Percentiles rank a stretch among this genome's conserved stretches.
phyloP scores from a whole-genome alignment of 352 stramenopile genomes.

The Phytophthora ohioensis region DNA sequence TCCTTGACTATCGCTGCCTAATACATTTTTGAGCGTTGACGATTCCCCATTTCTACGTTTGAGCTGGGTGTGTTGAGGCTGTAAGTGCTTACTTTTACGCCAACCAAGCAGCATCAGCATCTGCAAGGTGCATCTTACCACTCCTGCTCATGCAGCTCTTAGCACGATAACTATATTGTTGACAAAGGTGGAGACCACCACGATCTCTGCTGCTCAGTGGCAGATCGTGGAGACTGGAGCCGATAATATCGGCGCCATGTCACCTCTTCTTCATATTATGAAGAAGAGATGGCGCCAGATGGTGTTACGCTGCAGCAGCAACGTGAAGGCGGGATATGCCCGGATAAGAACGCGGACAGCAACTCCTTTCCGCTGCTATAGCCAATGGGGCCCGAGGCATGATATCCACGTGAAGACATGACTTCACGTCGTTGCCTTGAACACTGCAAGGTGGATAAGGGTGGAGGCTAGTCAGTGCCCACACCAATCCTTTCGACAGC shows the following conservation, averaged over 20 bases:
- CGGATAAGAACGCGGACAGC: slow-evolving; percentile 24
- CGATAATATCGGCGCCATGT: slow-evolving; percentile 3
- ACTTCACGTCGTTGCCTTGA: background rate
- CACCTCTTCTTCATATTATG: background rate
- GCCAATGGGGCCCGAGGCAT: background rate
- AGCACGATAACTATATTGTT: background rate
- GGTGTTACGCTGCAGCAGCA: slow-evolving; percentile 15
- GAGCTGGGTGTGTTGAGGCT: background rate
- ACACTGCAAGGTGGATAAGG: background rate
- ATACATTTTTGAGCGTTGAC: slow-evolving; percentile 38
- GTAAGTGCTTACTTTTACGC: background rate
- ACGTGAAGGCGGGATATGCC: slow-evolving; percentile 14
- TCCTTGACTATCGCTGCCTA: slow-evolving; percentile 16
- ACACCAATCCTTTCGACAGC: slow-evolving; percentile 10
- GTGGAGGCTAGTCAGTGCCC: background rate
- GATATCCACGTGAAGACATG: background rate
- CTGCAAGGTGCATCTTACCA: background rate
- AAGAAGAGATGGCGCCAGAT: slow-evolving; percentile 28
- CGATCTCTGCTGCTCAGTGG: background rate
- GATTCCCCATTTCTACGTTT: slow-evolving; percentile 9
- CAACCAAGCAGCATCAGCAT: background rate
- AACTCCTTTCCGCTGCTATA: slow-evolving; percentile 7
- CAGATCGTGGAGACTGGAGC: slow-evolving; percentile 5
- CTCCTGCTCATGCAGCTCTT: background rate
- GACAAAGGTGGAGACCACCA: background rate